Evolutionary conservation across 192 early-diverging fungal species (phyloP), one percentile per base, ranked within the genome.

Genomic region (Pilobolus umbonatus): DNA sequence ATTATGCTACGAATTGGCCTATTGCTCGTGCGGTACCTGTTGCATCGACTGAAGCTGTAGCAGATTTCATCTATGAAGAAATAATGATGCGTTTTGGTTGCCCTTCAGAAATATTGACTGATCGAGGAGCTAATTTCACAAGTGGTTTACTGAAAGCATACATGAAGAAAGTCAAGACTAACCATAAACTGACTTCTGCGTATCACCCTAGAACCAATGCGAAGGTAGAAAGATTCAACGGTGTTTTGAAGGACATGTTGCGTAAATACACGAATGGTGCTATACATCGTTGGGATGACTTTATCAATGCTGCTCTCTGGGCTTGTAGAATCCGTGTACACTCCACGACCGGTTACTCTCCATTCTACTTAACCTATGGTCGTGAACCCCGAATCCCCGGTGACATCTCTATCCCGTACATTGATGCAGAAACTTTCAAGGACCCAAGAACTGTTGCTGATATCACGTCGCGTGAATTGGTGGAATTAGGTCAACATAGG

Each of bases 1-100:
- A 72, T 29, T 66, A 65, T 50, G 21, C 55, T 0, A 72, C 60
- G 10, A 62, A 62, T 35, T 72, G 64, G 64, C 69, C 64, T 0
- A 45, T 66, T 34, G 60, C 64, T 15, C 29, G 52, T 0, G 64
- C 64, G 6, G 12, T 72, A 0, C 43, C 29, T 14, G 57, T 48
- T 5, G 57, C 61, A 0, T 52, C 58, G 21, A 61, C 48, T 9
- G 50, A 49, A 28, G 45, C 45, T 1, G 36, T 53, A 21, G 69
- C 48, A 0, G 40, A 32, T 0, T 71, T 71, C 25, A 43, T 71
- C 0, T 61, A 71, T 36, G 60, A 71, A 47, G 56, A 71, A 55
- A 35, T 71, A n/a, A 17, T 40, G 4, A 40, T 40, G 39, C 11
- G 17, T n/a, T 40, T 40, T 40, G 39, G n/a, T n/a, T n/a, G n/a